phyloP scores from a whole-genome alignment of 2,329 filamentous ascomycete species.

The Paraconiothyrium brasiliense region DNA sequence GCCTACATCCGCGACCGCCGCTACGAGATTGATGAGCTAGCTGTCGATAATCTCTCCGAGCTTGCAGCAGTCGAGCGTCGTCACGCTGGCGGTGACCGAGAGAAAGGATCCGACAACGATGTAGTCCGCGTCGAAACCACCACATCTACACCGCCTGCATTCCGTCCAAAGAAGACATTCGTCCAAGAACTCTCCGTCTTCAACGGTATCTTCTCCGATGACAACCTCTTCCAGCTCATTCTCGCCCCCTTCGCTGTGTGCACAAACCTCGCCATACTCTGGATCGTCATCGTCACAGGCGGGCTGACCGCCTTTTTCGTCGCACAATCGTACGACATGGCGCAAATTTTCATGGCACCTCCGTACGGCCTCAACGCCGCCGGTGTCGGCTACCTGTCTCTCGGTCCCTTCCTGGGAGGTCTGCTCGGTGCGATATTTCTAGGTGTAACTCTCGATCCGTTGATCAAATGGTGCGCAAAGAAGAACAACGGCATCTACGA shows the following conservation, averaged over 20 bases:
- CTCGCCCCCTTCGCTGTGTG: conserved; percentile 60
- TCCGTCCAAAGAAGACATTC: conserved; percentile 48
- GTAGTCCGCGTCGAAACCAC: conserved; percentile 33
- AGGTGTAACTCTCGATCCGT: conserved; percentile 46
- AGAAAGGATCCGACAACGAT: conserved; percentile 24
- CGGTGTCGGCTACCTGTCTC: conserved; percentile 56
- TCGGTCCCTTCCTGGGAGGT: conserved; percentile 54
- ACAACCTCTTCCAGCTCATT: conserved; percentile 50
- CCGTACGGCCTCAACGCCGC: conserved; percentile 57
- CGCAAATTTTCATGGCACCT: conserved; percentile 59
- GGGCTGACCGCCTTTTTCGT: conserved; percentile 56
- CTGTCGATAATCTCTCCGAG: conserved; percentile 37
- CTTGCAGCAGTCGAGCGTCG: conserved; percentile 36
- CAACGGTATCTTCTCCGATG: conserved; percentile 51
- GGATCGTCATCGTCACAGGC: conserved; percentile 59
- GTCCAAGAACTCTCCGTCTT: conserved; percentile 49
- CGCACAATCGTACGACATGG: conserved; percentile 54
- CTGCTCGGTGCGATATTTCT: conserved; percentile 47
- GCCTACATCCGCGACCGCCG: conserved; percentile 55
- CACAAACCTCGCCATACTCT: conserved; percentile 61
- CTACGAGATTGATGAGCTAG: conserved; percentile 44
- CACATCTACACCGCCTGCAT: conserved; percentile 25
- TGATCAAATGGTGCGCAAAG: conserved; percentile 56
- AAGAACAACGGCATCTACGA: conserved; percentile 64
- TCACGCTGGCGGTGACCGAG: conserved; percentile 20